Percentiles rank a stretch among this genome's conserved stretches.
Conservation (phyloP, 148 eudicot species). For the Selenicereus undatus region DNA sequence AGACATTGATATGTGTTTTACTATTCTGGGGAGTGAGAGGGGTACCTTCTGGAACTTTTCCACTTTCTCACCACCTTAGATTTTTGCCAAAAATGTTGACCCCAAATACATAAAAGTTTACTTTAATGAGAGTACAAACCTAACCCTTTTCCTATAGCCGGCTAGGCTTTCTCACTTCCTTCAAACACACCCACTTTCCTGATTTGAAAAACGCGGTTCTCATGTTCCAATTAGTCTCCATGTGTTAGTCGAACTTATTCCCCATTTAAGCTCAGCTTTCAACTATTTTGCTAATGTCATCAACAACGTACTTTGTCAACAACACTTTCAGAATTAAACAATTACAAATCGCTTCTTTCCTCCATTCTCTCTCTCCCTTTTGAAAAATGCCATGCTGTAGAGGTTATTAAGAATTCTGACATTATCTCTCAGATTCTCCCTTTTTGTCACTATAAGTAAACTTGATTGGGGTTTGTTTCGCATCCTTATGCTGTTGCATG, state of each 20-base stretch:
- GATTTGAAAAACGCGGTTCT: not conserved
- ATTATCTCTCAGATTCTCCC: not conserved
- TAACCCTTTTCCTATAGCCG: not conserved
- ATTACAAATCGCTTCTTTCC: no score
- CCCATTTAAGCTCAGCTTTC: not conserved
- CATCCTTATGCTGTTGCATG: not conserved
- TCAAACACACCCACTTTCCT: not conserved
- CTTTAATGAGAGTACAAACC: not conserved
- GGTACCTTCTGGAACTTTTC: not conserved
- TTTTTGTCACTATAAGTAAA: not conserved
- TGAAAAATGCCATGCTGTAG: not conserved
- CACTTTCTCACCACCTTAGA: slow-evolving; percentile 2
- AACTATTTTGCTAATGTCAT: not conserved
- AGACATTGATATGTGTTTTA: not conserved
- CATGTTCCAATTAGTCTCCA: not conserved
- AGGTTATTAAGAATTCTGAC: not conserved
- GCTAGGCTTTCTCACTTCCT: not conserved
- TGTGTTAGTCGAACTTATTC: not conserved
- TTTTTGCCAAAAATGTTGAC: not conserved
- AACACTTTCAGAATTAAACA: not conserved
- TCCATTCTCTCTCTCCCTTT: not conserved
- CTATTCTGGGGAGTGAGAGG: not conserved
- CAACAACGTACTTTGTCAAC: not conserved
- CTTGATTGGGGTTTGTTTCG: not conserved
- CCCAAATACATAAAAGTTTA: not conserved